These are phyloP conservation scores for Mycogone perniciosa DNA, from an alignment of 2,329 filamentous ascomycete species.

Conservation along the genomic window DNA sequence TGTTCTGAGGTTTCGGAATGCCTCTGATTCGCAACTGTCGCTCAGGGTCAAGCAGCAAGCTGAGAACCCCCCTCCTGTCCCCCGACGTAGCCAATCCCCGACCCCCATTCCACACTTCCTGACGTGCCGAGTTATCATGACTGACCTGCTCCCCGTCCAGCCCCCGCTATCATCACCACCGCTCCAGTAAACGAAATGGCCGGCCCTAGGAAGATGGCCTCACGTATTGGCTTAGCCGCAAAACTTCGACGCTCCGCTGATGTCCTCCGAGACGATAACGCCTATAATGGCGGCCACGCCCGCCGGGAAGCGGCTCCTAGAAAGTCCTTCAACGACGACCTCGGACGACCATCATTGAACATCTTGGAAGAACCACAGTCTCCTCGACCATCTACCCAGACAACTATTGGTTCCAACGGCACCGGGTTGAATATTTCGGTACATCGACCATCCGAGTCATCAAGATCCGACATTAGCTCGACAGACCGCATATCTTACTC, in stretches of 20 bases:
- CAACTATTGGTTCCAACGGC: constrained; percentile 23
- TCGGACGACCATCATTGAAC: constrained; percentile 25
- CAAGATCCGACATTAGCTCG: constrained; percentile 79
- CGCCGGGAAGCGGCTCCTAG: constrained; percentile 12
- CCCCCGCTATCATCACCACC: constrained; percentile 80
- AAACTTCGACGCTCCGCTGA: constrained; percentile 49
- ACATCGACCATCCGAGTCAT: constrained; percentile 62
- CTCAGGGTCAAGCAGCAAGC: constrained; percentile 64
- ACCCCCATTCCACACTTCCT: constrained; percentile 1
- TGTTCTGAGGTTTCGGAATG: constrained; percentile 80
- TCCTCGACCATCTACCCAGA: constrained; percentile 25
- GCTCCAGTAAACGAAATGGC: constrained; percentile 67
- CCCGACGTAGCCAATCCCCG: constrained; percentile 38
- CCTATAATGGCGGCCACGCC: not conserved
- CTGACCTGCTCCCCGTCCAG: constrained; percentile 32
- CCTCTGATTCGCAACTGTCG: constrained; percentile 85
- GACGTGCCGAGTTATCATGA: constrained; percentile 16
- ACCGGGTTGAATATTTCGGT: constrained; percentile 44
- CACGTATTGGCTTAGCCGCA: constrained; percentile 48
- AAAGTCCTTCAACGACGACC: constrained; percentile 41
- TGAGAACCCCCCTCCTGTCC: constrained; percentile 51
- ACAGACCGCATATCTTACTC: constrained; percentile 55
- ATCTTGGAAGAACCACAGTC: constrained; percentile 51
- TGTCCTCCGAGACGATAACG: constrained; percentile 28
- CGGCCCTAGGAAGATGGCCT: constrained; percentile 47